Conservation (phyloP, 371 early-diverging fungal species). For the Synchytrium microbalum region DNA sequence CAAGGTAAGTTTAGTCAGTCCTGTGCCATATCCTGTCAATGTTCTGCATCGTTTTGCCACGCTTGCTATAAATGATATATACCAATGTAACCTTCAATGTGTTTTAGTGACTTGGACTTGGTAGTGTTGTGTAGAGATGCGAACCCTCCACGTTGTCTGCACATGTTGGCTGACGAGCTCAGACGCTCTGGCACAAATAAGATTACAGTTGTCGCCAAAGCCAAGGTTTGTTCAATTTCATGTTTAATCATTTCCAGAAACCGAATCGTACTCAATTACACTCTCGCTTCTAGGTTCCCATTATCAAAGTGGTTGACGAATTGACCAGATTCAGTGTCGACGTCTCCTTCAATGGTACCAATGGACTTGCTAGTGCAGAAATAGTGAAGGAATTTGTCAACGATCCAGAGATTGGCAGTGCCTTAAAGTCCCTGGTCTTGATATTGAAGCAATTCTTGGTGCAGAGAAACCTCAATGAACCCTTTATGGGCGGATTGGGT, state of each 20-base stretch:
- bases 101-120: constrained; percentile 67
- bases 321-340: constrained; percentile 72
- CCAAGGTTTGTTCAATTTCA: constrained; percentile 29
- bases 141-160: constrained; percentile 11
- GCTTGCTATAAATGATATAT: not conserved
- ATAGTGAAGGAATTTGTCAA: constrained; percentile 49
- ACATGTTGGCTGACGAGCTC: constrained; percentile 15
- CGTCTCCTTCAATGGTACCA: constrained; percentile 65
- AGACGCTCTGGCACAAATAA: constrained; percentile 12
- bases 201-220: constrained; percentile 43
- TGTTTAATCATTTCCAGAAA: not conserved
- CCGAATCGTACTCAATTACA: constrained; percentile 3
- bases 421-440: constrained; percentile 59
- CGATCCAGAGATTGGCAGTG: constrained; percentile 38
- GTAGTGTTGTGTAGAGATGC: constrained; percentile 35
- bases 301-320: constrained; percentile 77
- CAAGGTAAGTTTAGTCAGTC: constrained; percentile 36
- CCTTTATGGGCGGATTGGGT: constrained; percentile 87
- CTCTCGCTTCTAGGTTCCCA: constrained; percentile 62
- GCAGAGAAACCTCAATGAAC: constrained; percentile 74
- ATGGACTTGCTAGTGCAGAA: constrained; percentile 58
- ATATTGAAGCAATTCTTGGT: constrained; percentile 78
- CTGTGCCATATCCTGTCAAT: not conserved
- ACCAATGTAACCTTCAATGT: not conserved
- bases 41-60: not conserved